These are phyloP conservation scores for Sugiyamaella lignohabitans DNA, from an alignment of 805 yeast species.

Conservation along the genomic window DNA sequence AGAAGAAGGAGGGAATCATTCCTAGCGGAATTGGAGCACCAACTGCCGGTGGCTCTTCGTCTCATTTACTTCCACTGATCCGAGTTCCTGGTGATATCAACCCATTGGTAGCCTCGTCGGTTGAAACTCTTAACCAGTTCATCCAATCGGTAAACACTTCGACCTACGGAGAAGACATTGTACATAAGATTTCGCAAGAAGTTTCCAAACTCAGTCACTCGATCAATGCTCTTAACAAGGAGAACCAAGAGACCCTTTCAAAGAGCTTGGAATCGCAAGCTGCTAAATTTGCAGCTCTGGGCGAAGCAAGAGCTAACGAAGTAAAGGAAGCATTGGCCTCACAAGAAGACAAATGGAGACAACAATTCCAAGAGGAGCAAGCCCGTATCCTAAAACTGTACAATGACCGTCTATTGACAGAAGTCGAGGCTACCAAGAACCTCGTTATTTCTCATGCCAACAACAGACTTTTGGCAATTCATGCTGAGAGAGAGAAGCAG, in stretches of 20 bases:
- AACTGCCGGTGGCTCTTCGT: constrained; percentile 1
- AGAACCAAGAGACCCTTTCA: constrained; percentile 20
- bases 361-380: constrained; percentile 59
- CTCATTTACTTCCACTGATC: constrained; percentile 21
- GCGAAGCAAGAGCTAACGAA: constrained; percentile 22
- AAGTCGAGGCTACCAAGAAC: constrained; percentile 60
- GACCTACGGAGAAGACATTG: constrained; percentile 14
- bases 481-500: constrained; percentile 61
- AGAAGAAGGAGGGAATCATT: not conserved
- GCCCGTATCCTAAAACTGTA: constrained; percentile 53
- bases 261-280: constrained; percentile 28
- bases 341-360: constrained; percentile 51
- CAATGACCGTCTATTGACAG: constrained; percentile 50
- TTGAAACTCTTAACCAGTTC: constrained; percentile 20
- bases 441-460: constrained; percentile 64
- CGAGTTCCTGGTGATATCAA: constrained; percentile 19
- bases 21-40: not conserved
- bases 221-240: constrained; percentile 16
- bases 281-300: constrained; percentile 27
- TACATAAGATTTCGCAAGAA: constrained; percentile 22
- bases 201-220: constrained; percentile 20
- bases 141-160: constrained; percentile 15
- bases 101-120: constrained; percentile 16
- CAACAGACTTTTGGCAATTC: constrained; percentile 61
- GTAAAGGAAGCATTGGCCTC: constrained; percentile 28